Evolutionary conservation across 345 rosid genomes (phyloP), one percentile per base, ranked within the genome.

Genomic region (Heritiera fomes): DNA sequence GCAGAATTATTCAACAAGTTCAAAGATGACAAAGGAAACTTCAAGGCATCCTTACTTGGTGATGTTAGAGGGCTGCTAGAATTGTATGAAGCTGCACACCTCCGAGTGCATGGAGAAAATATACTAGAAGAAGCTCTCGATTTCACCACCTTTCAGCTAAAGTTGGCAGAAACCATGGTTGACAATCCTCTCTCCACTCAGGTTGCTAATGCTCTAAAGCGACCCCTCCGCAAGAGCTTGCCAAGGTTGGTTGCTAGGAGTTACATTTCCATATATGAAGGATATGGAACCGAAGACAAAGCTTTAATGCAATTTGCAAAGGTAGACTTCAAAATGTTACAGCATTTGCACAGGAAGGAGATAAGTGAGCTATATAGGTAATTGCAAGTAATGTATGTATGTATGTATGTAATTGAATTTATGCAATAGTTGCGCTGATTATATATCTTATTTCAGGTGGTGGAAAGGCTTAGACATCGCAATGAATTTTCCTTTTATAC

Each of bases 1-100:
- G 56, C 77, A 85, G 84, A 85, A 32, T 53, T 68, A 14, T 86
- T n/a, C n/a, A n/a, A n/a, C n/a, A n/a, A n/a, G n/a, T n/a, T n/a
- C n/a, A n/a, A n/a, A n/a, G n/a, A n/a, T 86, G 2, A n/a, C 2
- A 11, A 69, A 20, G 86, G 83, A 15, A 74, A 46, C 13, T 80
- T 83, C 70, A 83, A 18, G 20, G 55, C 15, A 7, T 15, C 61
- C 4, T 8, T 80, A 8, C 6, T 30, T 4, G 8, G 41, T 10
- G 77, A 73, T 6, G 45, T 4, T 11, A 7, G 12, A 0, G 87
- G 82, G 3, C 28, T 79, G 71, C 8, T 82, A 14, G 71, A 55
- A 13, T 38, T 82, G 20, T 77, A 77, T 17, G 80, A 80, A 49
- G 78, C 83, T 8, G 13, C 81, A 38, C 77, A 73, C 46, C 8